Evolutionary conservation across 305 asterid genomes (phyloP), one percentile per base, ranked within the genome.

Genomic region (Lippia alba): DNA sequence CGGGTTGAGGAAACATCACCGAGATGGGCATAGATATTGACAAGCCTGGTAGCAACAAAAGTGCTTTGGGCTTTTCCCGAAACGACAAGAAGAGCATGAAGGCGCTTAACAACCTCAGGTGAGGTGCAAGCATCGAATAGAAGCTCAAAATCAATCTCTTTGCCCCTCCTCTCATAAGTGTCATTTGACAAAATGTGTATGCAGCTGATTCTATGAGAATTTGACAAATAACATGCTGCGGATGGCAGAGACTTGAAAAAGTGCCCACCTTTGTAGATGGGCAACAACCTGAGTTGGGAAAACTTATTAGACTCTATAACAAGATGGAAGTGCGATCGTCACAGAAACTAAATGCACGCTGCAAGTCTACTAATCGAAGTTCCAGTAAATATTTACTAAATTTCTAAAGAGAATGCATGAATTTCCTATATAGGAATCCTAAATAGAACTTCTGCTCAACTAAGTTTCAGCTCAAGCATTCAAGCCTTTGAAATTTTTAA

Each of bases 51-150:
- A 73, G 84, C 76, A 67, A 75, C 61, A 53, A 69, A 83, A 55
- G 63, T 65, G 74, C 84, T 77, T 67, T 82, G 80, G 18, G 81
- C 84, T 75, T 78, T 82, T 56, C 97, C 97, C 0, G 86, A 83
- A 61, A 87, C 87, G 62, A 85, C 69, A 53, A 91, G 94, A 73
- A 87, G 85, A 41, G 90, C 85, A 60, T 91, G 97, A 9, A 89
- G 68, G 68, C 86, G 78, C 81, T 83, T 83, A 54, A 77, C 77
- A 54, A 51, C 75, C 72, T 73, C 58, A 12, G 81, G 53, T 60
- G 74, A 59, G n/a, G 87, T 75, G 79, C 96, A 89, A 58, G 77
- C 81, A 19, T 76, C 70, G 72, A 91, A 86, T 56, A 86, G 74
- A 24, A 40, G 75, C 84, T 90, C 94, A 61, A 86, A 78, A 61